These are phyloP conservation scores for Alectoria sarmentosa DNA, from an alignment of 495 filamentous ascomycete species.

Conservation along the genomic window DNA sequence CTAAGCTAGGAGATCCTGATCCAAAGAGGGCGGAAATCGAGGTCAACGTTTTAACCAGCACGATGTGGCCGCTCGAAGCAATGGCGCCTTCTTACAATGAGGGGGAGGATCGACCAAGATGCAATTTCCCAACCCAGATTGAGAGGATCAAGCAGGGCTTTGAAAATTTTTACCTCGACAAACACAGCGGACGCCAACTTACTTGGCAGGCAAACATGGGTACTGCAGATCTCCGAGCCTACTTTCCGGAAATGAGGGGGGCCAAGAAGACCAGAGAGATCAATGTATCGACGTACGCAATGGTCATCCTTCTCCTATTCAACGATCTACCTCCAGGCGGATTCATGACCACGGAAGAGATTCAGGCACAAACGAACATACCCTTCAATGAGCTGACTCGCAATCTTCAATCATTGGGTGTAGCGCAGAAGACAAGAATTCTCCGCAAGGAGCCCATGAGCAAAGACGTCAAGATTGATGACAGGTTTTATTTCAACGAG, in stretches of 20 bases:
- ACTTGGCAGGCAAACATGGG: constrained; percentile 82
- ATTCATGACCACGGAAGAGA: constrained; percentile 72
- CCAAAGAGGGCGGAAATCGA: constrained; percentile 65
- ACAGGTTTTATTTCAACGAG: constrained; percentile 79
- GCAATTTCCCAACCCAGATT: constrained; percentile 68
- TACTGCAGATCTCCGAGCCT: constrained; percentile 75
- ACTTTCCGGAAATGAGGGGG: constrained; percentile 66
- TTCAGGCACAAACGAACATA: constrained; percentile 79
- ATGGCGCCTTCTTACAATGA: constrained; percentile 56
- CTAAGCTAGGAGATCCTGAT: constrained; percentile 55
- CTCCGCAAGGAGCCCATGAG: constrained; percentile 77
- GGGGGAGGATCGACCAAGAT: constrained; percentile 43
- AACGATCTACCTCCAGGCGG: constrained; percentile 64
- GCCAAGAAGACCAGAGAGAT: constrained; percentile 73
- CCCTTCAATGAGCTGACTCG: constrained; percentile 68
- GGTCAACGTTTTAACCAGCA: constrained; percentile 82
- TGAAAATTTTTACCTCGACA: constrained; percentile 80
- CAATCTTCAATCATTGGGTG: constrained; percentile 75
- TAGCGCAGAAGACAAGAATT: constrained; percentile 77
- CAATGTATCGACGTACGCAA: constrained; percentile 86
- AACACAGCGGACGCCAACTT: constrained; percentile 78
- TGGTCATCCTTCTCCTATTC: constrained; percentile 86
- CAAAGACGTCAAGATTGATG: constrained; percentile 71
- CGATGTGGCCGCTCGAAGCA: constrained; percentile 86
- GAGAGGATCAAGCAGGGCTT: constrained; percentile 76